Evolutionary conservation across 768 basidiomycete genomes (phyloP).

Genomic region (Russula ochroleuca): DNA sequence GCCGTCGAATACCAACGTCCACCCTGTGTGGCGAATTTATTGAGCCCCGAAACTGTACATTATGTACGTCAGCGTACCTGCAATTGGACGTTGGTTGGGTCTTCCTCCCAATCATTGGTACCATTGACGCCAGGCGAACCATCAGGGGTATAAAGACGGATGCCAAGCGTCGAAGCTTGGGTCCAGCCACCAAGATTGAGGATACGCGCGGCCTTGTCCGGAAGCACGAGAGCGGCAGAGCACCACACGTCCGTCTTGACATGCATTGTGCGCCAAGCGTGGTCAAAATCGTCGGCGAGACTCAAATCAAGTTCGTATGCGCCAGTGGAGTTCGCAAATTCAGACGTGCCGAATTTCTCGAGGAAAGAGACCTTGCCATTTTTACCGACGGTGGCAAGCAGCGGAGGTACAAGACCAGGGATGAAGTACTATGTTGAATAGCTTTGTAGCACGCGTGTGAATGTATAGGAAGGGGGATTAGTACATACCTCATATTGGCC

Average conservation of each 20-base stretch:
- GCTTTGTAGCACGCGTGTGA: background rate
- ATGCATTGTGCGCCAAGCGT: conserved; percentile 74
- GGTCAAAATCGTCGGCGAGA: conserved; percentile 40
- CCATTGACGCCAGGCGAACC: conserved; percentile 63
- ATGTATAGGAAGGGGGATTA: background rate
- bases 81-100: conserved; percentile 49
- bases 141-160: conserved; percentile 69
- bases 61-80: conserved; percentile 43
- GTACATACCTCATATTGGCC: conserved; percentile 63
- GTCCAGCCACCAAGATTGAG: conserved; percentile 72
- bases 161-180: conserved; percentile 61
- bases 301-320: conserved; percentile 74
- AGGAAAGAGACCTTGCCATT: conserved; percentile 81
- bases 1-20: conserved; percentile 73
- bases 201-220: conserved; percentile 64
- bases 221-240: conserved; percentile 65
- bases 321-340: conserved; percentile 62
- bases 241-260: conserved; percentile 77
- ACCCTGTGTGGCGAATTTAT: conserved; percentile 34
- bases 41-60: background rate
- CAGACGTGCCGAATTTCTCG: conserved; percentile 66
- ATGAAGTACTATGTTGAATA: conserved; percentile 39
- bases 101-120: conserved; percentile 79
- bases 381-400: conserved; percentile 70
- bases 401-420: conserved; percentile 61